Evolutionary conservation across 2,329 filamentous ascomycete species (phyloP), one percentile per base, ranked within the genome.

Genomic region (Aspergillus sojae): DNA sequence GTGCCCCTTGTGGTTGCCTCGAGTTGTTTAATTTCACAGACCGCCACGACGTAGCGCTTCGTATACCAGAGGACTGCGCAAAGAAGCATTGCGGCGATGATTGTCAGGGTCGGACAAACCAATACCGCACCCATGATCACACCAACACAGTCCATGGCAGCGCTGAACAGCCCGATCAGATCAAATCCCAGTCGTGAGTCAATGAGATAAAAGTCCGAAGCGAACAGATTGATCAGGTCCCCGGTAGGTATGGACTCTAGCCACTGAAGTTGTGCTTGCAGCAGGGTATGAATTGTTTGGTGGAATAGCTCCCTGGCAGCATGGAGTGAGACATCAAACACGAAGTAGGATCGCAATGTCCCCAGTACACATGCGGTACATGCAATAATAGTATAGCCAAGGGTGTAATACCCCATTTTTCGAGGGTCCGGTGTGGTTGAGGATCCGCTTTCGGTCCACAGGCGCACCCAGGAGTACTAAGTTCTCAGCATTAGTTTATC

Each of bases 161-260:
- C 30, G 30, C 57, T 32, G 26, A 56, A 19, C 28, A 46, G 12
- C 1, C 52, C 52, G 3, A 54, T 54, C n/a, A 62, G 36, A 58
- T 91, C 86, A 68, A 86, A 85, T 10, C 88, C 86, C 57, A 93
- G 79, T 45, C 86, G 83, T 12, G 85, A 88, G 76, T 93, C 91
- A 54, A 93, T 84, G 34, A 88, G 84, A 67, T 88, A 87, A 74
- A 93, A 92, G 76, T 93, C 91, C 6, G 88, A 83, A 0, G 90
- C 91, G 74, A 93, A 91, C 2, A 91, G 85, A 77, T 93, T 93
- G 32, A 93, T 80, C 34, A 93, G 48, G 90, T 85, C 2, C 2
- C 91, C 91, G 1, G 92, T 81, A 0, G 91, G 91, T 0, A 92
- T 88, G 0, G 90, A 93, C 72, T 93, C 91, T 50, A 93, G 83